phyloP scores from a whole-genome alignment of 2,329 filamentous ascomycete genomes.

The Monosporascus cannonballus region DNA sequence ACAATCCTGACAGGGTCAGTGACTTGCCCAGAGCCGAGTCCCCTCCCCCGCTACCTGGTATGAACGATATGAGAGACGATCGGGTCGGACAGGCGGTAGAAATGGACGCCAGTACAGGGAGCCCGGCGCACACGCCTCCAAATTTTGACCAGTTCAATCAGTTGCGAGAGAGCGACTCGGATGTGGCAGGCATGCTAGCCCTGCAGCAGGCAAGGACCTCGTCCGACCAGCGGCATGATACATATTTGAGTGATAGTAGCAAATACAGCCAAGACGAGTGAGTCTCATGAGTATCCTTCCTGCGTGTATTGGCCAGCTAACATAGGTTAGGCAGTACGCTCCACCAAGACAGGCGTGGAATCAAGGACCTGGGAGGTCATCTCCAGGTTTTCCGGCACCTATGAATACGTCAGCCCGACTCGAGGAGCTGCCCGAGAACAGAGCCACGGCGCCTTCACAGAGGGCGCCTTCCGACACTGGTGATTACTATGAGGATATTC shows the following conservation, averaged over 20 bases:
- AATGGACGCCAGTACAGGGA: slow-evolving; percentile 67
- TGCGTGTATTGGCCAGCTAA: slow-evolving; percentile 9
- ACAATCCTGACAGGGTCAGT: slow-evolving; percentile 34
- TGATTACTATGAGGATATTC: slow-evolving; percentile 87
- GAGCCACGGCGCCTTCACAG: slow-evolving; percentile 28
- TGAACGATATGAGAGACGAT: slow-evolving; percentile 27
- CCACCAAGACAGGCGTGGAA: slow-evolving; percentile 54
- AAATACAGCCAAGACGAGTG: slow-evolving; percentile 70
- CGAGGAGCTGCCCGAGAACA: slow-evolving; percentile 31
- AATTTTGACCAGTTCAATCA: slow-evolving; percentile 40
- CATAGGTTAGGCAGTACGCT: slow-evolving; percentile 40
- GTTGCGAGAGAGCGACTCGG: slow-evolving; percentile 59
- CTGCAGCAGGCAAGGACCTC: slow-evolving; percentile 51
- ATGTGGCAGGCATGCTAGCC: slow-evolving; percentile 68
- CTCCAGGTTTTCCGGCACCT: slow-evolving; percentile 41
- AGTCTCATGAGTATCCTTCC: slow-evolving; percentile 30
- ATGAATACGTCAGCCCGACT: slow-evolving; percentile 29
- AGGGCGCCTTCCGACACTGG: slow-evolving; percentile 18
- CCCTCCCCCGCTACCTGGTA: slow-evolving; percentile 52
- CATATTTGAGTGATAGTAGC: slow-evolving; percentile 60
- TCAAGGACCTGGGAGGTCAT: slow-evolving; percentile 35
- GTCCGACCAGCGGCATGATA: slow-evolving; percentile 36
- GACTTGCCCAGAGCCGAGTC: slow-evolving; percentile 56
- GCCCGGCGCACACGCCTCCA: slow-evolving; percentile 36
- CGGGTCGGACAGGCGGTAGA: slow-evolving; percentile 63